Conservation (phyloP, 176 grass and related monocot species). For the Stipa capillata region DNA sequence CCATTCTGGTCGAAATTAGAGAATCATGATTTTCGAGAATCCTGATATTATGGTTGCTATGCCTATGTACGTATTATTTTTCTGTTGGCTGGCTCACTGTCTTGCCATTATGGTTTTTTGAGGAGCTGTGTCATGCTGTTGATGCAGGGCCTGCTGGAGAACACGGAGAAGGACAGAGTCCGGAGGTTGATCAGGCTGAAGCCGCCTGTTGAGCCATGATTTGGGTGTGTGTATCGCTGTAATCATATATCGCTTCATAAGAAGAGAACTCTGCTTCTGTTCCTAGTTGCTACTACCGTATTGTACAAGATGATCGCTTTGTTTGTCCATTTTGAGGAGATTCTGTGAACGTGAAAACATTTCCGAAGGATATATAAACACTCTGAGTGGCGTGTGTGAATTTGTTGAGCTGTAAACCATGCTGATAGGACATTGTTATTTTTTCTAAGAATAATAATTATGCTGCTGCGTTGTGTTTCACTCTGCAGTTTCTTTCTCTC, state of each 20-base stretch:
- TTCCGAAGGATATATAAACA: too few species aligned
- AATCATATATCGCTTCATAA: background rate
- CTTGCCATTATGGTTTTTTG: background rate
- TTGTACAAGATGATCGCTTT: too few species aligned
- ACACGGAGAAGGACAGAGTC: constrained; percentile 75
- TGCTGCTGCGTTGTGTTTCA: too few species aligned
- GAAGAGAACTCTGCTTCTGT: too few species aligned
- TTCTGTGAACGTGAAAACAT: too few species aligned
- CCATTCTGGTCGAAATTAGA: background rate
- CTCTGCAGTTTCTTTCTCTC: too few species aligned
- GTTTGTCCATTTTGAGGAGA: too few species aligned
- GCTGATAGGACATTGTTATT: too few species aligned
- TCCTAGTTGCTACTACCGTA: too few species aligned
- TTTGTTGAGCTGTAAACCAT: too few species aligned
- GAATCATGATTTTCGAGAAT: background rate
- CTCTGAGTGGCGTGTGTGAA: too few species aligned
- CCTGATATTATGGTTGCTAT: background rate
- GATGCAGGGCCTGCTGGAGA: constrained; percentile 68
- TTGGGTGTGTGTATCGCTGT: background rate
- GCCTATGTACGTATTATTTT: background rate
- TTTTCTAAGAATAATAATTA: too few species aligned
- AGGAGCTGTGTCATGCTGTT: background rate
- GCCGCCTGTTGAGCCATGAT: constrained; percentile 65
- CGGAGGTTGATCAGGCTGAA: constrained; percentile 72
- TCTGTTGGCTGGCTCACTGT: background rate